phyloP scores from a whole-genome alignment of 2,329 filamentous ascomycete species.

The Talaromyces sp. region DNA sequence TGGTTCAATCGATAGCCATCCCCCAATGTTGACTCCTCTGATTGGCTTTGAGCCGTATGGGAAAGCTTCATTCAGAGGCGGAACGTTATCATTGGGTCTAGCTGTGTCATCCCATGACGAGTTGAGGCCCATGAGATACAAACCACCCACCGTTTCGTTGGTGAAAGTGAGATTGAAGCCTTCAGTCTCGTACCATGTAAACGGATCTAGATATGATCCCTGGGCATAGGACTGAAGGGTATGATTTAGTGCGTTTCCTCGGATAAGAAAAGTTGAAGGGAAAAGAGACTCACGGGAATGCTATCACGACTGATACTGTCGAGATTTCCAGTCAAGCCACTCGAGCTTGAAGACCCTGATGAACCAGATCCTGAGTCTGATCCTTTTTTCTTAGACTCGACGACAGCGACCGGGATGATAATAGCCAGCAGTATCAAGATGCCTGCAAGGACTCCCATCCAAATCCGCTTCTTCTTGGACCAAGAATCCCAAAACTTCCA shows the following conservation, averaged over 20 bases:
- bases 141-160: constrained; percentile 75
- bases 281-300: constrained; percentile 56
- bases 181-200: constrained; percentile 84
- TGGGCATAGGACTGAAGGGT: constrained; percentile 56
- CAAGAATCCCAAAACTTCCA: constrained; percentile 38
- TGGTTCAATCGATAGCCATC: constrained; percentile 91
- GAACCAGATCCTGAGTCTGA: constrained; percentile 22
- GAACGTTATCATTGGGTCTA: constrained; percentile 76
- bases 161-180: constrained; percentile 97
- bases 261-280: not conserved
- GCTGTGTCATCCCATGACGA: constrained; percentile 82
- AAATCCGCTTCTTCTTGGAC: constrained; percentile 45
- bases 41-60: constrained; percentile 79
- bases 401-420: constrained; percentile 68
- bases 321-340: constrained; percentile 47
- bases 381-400: constrained; percentile 60
- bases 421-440: constrained; percentile 63
- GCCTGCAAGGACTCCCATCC: constrained; percentile 58
- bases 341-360: constrained; percentile 23
- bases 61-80: constrained; percentile 74
- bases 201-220: constrained; percentile 82
- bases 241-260: constrained; percentile 13
- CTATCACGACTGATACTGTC: constrained; percentile 57
- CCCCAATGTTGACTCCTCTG: constrained; percentile 87
- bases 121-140: constrained; percentile 90